Conservation (phyloP, 495 filamentous ascomycete genomes). For the Tuber melanosporum region DNA sequence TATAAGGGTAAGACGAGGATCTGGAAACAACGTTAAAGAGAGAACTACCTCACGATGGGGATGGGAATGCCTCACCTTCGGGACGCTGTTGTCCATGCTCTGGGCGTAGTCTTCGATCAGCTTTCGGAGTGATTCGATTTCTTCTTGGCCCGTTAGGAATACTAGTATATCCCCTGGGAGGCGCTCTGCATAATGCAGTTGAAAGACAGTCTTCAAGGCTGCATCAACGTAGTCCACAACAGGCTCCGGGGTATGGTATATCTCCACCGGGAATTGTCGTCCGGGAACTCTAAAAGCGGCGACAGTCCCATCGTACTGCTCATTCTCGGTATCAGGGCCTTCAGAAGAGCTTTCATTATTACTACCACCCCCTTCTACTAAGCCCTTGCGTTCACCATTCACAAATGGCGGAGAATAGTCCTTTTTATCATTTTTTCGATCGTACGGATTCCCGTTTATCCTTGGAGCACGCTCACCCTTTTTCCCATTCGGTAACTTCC, state of each 20-base stretch:
- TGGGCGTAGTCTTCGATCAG: conserved; percentile 72
- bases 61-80: conserved; percentile 55
- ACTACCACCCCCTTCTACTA: not conserved
- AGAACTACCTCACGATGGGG: conserved; percentile 44
- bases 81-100: conserved; percentile 63
- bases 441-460: conserved; percentile 20
- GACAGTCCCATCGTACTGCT: conserved; percentile 17
- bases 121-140: conserved; percentile 73
- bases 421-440: conserved; percentile 9
- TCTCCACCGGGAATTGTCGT: conserved; percentile 77
- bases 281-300: conserved; percentile 62
- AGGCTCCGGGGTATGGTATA: conserved; percentile 67
- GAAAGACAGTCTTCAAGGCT: conserved; percentile 74
- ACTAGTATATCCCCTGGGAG: conserved; percentile 89
- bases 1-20: conserved; percentile 65
- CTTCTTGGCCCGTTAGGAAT: conserved; percentile 90
- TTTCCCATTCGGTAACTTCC: conserved; percentile 8
- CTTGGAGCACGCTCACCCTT: conserved; percentile 12
- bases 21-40: not conserved
- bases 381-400: not conserved
- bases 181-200: conserved; percentile 79
- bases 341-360: not conserved
- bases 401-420: not conserved
- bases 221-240: conserved; percentile 78
- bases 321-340: not conserved